Evolutionary conservation across 225 moss, liverwort and hornwort genomes (phyloP).

Genomic region (Pleurozium schreberi): DNA sequence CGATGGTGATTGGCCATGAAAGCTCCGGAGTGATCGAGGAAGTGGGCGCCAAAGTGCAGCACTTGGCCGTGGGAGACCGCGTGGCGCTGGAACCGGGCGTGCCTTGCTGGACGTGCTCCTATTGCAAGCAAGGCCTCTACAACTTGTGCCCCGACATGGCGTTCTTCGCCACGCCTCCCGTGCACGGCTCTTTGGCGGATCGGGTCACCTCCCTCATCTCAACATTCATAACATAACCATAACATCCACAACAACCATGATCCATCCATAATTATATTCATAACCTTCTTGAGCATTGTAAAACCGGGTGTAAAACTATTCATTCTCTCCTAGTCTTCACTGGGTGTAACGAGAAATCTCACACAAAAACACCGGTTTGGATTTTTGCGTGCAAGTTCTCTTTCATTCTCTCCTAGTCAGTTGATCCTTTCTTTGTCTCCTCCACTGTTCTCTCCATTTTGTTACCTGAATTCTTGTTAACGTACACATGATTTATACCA

Average conservation of each 20-base stretch:
- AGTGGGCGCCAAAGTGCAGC: conserved; percentile 43
- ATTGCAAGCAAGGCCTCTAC: conserved; percentile 60
- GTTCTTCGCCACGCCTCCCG: conserved; percentile 85
- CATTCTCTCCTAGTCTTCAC: neutral
- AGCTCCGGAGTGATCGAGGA: conserved; percentile 68
- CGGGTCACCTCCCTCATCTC: conserved; percentile 13
- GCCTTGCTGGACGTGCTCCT: conserved; percentile 54
- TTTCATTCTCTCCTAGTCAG: neutral
- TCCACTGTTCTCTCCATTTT: neutral
- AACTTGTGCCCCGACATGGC: conserved; percentile 80
- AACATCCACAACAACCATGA: no score
- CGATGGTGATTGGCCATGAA: conserved; percentile 89
- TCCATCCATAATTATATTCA: neutral
- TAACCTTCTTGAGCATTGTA: neutral
- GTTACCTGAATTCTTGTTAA: neutral
- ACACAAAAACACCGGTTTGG: neutral
- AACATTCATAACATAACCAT: neutral
- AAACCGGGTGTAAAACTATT: no score
- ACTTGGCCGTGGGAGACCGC: conserved; percentile 55
- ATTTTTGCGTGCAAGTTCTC: neutral
- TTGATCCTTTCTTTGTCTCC: neutral
- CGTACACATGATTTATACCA: neutral
- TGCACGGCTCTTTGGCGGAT: conserved; percentile 70
- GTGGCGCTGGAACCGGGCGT: conserved; percentile 83
- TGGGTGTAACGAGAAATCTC: neutral